phyloP scores from a whole-genome alignment of 2,329 filamentous ascomycete genomes.

The Xylaria hypoxylon region DNA sequence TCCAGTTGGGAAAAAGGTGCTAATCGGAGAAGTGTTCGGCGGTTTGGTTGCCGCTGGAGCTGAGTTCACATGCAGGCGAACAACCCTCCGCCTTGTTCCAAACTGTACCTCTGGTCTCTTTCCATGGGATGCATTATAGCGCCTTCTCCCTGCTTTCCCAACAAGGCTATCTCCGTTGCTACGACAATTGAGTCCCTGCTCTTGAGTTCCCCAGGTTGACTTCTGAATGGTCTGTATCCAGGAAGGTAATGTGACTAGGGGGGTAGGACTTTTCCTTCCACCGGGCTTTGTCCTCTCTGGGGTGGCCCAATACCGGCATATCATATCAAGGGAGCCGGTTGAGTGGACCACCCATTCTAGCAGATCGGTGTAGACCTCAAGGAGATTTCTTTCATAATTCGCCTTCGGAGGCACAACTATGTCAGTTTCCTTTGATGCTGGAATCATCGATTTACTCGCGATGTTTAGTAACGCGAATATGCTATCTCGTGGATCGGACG shows the following conservation, averaged over 20 bases:
- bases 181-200: slow-evolving; percentile 27
- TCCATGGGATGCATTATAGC: slow-evolving; percentile 31
- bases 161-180: slow-evolving; percentile 37
- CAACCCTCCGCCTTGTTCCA: background rate
- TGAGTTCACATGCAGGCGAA: background rate
- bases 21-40: background rate
- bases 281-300: slow-evolving; percentile 16
- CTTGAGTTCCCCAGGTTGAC: slow-evolving; percentile 25
- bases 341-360: background rate
- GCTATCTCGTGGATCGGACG: background rate
- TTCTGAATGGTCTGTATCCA: slow-evolving; percentile 32
- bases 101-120: background rate
- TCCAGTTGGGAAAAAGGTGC: background rate
- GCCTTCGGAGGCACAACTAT: background rate
- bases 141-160: slow-evolving; percentile 9
- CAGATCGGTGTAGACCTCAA: slow-evolving; percentile 36
- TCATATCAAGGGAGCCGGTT: slow-evolving; percentile 41
- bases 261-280: slow-evolving; percentile 2
- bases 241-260: slow-evolving; percentile 30
- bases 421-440: background rate
- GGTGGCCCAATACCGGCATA: slow-evolving; percentile 44
- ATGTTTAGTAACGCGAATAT: slow-evolving; percentile 3
- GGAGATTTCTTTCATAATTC: slow-evolving; percentile 8
- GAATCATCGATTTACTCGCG: background rate
- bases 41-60: background rate